phyloP scores from a whole-genome alignment of 768 basidiomycete species.

The Macrolepiota albuminosa region DNA sequence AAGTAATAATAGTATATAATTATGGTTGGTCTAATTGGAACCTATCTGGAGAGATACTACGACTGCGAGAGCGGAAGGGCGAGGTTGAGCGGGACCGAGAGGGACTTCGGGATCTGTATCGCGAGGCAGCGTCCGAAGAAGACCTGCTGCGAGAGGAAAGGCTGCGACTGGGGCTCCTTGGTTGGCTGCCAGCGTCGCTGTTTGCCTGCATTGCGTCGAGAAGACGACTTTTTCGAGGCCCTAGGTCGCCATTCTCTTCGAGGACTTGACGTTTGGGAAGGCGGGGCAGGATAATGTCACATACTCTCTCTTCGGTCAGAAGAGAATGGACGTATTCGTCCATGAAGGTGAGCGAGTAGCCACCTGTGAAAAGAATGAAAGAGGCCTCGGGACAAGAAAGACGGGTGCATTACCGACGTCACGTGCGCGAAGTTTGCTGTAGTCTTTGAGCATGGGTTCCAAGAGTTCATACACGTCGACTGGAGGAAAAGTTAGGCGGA shows the following conservation, averaged over 20 bases:
- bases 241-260: slow-evolving; percentile 90
- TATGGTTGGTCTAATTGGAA: slow-evolving; percentile 34
- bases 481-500: slow-evolving; percentile 90
- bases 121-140: slow-evolving; percentile 42
- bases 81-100: slow-evolving; percentile 44
- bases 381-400: background rate
- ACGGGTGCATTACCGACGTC: slow-evolving; percentile 61
- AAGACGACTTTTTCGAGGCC: slow-evolving; percentile 80
- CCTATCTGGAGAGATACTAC: slow-evolving; percentile 54
- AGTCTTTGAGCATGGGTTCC: slow-evolving; percentile 94
- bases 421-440: slow-evolving; percentile 78
- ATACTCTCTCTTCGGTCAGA: slow-evolving; percentile 85
- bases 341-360: slow-evolving; percentile 81
- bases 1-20: slow-evolving; percentile 20
- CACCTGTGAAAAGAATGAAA: slow-evolving; percentile 43
- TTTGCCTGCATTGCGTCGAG: slow-evolving; percentile 82
- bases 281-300: slow-evolving; percentile 94
- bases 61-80: slow-evolving; percentile 50
- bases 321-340: slow-evolving; percentile 90
- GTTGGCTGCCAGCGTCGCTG: slow-evolving; percentile 45
- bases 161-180: slow-evolving; percentile 31
- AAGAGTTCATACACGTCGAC: slow-evolving; percentile 90
- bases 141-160: slow-evolving; percentile 19
- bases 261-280: slow-evolving; percentile 79
- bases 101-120: slow-evolving; percentile 65